A percentile compares a stretch with the other conserved stretches of the same genome.
phyloP scores from a whole-genome alignment of 441 rosid genomes.

The Corymbia calophylla region DNA sequence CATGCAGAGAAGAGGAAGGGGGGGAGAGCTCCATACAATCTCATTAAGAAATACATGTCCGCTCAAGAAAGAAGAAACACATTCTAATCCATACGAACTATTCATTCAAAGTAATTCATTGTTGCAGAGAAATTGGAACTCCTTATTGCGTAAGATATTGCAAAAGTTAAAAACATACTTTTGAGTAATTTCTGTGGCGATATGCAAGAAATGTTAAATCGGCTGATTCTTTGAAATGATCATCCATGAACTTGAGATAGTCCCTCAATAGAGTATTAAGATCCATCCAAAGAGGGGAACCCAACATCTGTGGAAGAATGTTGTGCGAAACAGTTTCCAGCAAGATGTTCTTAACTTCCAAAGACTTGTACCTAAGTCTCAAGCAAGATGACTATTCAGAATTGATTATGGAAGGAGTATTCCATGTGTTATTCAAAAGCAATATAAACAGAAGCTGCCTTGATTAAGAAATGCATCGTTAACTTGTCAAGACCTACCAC shows the following conservation, averaged over 20 bases:
- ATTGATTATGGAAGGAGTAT: neutral
- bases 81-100: neutral
- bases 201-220: constrained; percentile 98
- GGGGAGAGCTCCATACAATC: neutral
- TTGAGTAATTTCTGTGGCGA: constrained; percentile 97
- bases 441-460: neutral
- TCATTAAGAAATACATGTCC: neutral
- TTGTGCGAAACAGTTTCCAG: constrained; percentile 88
- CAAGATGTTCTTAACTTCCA: constrained; percentile 98
- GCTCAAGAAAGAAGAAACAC: neutral
- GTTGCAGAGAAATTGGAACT: neutral
- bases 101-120: neutral
- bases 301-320: constrained; percentile 82
- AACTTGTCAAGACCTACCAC: constrained; percentile 32
- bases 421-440: neutral
- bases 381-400: constrained; percentile 4
- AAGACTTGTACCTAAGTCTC: constrained; percentile 69
- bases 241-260: constrained; percentile 98
- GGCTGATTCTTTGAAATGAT: constrained; percentile 94
- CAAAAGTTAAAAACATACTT: constrained; percentile 36
- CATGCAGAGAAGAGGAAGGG: neutral
- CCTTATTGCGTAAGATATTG: neutral
- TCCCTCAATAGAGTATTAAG: constrained; percentile 68
- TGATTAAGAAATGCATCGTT: neutral
- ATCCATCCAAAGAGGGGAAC: constrained; percentile 79